A percentile compares a stretch with the other conserved stretches of the same genome.
phyloP scores from a whole-genome alignment of 495 filamentous ascomycete genomes.

The Trypethelium eluteriae region DNA sequence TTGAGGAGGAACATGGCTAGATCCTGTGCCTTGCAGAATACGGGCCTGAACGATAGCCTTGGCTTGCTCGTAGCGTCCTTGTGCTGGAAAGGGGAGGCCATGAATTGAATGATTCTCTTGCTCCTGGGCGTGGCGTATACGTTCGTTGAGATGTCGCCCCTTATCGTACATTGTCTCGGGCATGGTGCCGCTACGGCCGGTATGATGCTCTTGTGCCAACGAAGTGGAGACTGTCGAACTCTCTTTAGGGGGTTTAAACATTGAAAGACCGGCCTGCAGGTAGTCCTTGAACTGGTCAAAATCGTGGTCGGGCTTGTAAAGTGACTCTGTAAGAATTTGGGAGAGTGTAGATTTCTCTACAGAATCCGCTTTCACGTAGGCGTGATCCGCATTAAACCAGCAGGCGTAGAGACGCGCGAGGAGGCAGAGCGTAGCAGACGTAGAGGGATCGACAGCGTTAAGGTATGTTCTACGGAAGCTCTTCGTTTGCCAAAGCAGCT shows the following conservation, averaged over 20 bases:
- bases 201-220: too few species aligned
- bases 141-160: too few species aligned
- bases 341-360: neutral
- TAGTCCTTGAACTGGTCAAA: neutral
- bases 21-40: too few species aligned
- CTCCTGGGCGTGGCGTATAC: too few species aligned
- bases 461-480: neutral
- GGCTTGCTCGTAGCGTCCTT: too few species aligned
- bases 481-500: neutral
- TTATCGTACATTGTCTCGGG: too few species aligned
- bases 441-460: neutral
- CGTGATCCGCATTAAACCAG: neutral
- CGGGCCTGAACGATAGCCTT: too few species aligned
- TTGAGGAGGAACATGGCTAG: too few species aligned
- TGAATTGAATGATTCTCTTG: too few species aligned
- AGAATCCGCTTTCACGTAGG: neutral
- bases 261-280: neutral
- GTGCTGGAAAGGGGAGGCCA: too few species aligned
- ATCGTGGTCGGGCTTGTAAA: neutral
- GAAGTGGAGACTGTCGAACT: too few species aligned
- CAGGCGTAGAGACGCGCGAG: neutral
- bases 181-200: too few species aligned
- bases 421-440: neutral
- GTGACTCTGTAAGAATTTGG: neutral
- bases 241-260: neutral